Conservation (phyloP, 2,329 filamentous ascomycete genomes). For the Hypoxylon sp. region DNA sequence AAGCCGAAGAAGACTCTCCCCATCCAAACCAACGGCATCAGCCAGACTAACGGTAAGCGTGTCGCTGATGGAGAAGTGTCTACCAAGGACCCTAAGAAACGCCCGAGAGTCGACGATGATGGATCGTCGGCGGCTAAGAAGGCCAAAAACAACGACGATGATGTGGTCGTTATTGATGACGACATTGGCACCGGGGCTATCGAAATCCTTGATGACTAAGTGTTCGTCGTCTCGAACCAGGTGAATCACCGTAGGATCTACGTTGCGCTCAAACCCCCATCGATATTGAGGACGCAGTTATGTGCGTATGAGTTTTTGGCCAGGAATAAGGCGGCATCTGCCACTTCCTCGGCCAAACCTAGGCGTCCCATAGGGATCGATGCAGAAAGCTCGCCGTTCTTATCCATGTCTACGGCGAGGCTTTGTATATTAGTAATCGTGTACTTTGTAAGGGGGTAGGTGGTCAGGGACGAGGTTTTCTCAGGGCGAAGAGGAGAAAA, state of each 20-base stretch:
- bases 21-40: constrained; percentile 58
- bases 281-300: constrained; percentile 88
- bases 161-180: constrained; percentile 67
- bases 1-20: constrained; percentile 65
- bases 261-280: constrained; percentile 83
- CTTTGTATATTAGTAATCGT: constrained; percentile 59
- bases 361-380: constrained; percentile 77
- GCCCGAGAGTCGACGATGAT: constrained; percentile 61
- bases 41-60: constrained; percentile 60
- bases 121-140: constrained; percentile 64
- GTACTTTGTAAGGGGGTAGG: constrained; percentile 38
- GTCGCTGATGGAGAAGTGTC: constrained; percentile 57
- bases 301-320: constrained; percentile 85
- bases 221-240: constrained; percentile 40
- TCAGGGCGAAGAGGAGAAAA: constrained; percentile 28
- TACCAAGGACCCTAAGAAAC: constrained; percentile 61
- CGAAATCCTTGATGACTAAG: constrained; percentile 75
- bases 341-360: constrained; percentile 78
- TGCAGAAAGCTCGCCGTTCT: constrained; percentile 55
- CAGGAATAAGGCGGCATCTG: constrained; percentile 85
- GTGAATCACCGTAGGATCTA: constrained; percentile 56
- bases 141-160: constrained; percentile 56
- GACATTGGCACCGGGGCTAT: constrained; percentile 70
- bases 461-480: constrained; percentile 17
- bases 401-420: constrained; percentile 48